These are phyloP conservation scores for Saturnispora gosingensis DNA, from an alignment of 805 yeast genomes.

Conservation along the genomic window DNA sequence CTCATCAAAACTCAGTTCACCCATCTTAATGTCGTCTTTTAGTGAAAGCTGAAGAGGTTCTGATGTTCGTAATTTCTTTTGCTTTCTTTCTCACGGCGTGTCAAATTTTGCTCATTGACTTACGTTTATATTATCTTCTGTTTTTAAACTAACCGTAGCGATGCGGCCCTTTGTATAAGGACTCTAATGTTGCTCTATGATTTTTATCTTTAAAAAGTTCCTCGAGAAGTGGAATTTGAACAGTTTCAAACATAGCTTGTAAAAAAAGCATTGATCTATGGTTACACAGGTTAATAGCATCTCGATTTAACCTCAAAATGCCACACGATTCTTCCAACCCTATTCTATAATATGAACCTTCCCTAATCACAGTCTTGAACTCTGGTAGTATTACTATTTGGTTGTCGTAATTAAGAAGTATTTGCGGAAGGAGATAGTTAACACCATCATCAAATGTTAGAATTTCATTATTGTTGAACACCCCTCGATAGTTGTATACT, in stretches of 20 bases:
- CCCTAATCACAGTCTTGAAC: not conserved
- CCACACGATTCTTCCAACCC: constrained; percentile 5
- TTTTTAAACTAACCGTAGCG: not conserved
- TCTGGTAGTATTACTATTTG: constrained; percentile 7
- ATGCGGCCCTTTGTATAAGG: not conserved
- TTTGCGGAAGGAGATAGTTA: constrained; percentile 8
- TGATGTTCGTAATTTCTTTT: not conserved
- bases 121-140: no score
- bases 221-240: not conserved
- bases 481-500: not conserved
- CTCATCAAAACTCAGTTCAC: constrained; percentile 3
- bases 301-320: constrained; percentile 6
- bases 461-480: not conserved
- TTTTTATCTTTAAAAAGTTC: not conserved
- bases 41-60: not conserved
- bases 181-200: not conserved
- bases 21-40: not conserved
- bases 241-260: constrained; percentile 2
- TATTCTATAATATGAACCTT: constrained; percentile 1
- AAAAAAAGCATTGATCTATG: constrained; percentile 8
- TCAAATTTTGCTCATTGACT: not conserved
- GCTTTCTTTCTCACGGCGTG: not conserved
- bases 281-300: constrained; percentile 6
- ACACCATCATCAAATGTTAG: not conserved
- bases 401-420: not conserved